Evolutionary conservation across 129 eudicot genomes (phyloP), one percentile per base, ranked within the genome.

Genomic region (Arctium lappa): DNA sequence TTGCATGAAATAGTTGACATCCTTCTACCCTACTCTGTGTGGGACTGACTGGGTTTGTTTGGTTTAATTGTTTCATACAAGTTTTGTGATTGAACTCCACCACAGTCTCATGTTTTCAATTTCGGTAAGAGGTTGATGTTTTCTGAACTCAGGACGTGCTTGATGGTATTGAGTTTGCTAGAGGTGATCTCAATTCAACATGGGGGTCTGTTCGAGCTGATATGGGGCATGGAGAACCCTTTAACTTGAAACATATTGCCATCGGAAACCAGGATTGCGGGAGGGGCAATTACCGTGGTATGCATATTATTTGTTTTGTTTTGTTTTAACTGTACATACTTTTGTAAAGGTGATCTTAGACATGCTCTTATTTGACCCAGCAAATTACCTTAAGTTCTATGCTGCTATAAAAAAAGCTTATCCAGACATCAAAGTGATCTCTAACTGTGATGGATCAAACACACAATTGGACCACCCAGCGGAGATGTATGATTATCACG

Each of bases 151-250:
- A 93, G 98, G 98, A 96, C 86, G 88, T 86, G 1, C 91, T 96
- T 7, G 95, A 91, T 53, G 94, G 97, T 79, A 85, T 96, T 80
- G 97, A 96, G 85, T 96, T 96, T 96, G 98, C 98, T 30, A 88
- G 90, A 87, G 99, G 98, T 63, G 95, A 90, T 88, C 66, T 91
- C 8, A 69, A 84, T 76, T 90, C 98, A 6, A 89, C 86, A 87
- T 96, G 99, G 99, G 99, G 98, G 40, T 93, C 94, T 66, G 83
- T 96, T 42, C 88, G 98, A 79, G 98, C 93, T 77, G 87, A 86
- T 73, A 89, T 94, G 98, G 97, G 98, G 13, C 98, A 88, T 39
- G 85, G 82, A 5, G 91, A 90, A 79, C 94, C 97, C 33, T 94
- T 94, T 80, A 88, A 90, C 77, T 84, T 96, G 84, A 93, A 80